These are phyloP conservation scores for Globisporangium mamillatum DNA, from an alignment of 352 stramenopile species.

Conservation along the genomic window DNA sequence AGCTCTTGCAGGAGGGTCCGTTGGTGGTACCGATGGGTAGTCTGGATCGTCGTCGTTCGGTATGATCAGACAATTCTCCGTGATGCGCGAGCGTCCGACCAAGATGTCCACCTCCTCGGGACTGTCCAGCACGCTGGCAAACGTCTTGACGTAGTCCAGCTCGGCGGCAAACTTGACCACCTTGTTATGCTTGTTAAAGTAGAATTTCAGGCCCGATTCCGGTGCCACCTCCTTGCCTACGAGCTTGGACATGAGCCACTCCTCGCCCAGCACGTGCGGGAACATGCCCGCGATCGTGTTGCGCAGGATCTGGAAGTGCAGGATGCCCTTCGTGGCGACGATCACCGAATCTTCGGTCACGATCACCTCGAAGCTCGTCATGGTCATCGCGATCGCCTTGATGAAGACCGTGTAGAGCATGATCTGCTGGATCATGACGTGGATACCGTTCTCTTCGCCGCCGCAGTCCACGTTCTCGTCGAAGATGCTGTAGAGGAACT, in stretches of 20 bases:
- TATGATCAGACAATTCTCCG: slow-evolving; percentile 26
- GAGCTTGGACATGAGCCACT: slow-evolving; percentile 35
- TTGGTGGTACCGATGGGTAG: background rate
- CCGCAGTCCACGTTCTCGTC: slow-evolving; percentile 28
- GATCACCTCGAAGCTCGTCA: slow-evolving; percentile 33
- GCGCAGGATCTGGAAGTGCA: slow-evolving; percentile 43
- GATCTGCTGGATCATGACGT: slow-evolving; percentile 42
- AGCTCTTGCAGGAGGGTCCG: background rate
- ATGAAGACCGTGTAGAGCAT: slow-evolving; percentile 41
- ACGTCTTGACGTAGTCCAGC: slow-evolving; percentile 37
- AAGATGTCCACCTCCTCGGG: slow-evolving; percentile 29
- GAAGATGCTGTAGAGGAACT: slow-evolving; percentile 40
- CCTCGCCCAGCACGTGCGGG: slow-evolving; percentile 39
- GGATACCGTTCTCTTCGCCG: slow-evolving; percentile 22
- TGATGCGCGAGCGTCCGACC: slow-evolving; percentile 31
- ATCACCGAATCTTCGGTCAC: slow-evolving; percentile 32
- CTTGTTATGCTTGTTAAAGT: slow-evolving; percentile 32
- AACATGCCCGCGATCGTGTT: slow-evolving; percentile 47
- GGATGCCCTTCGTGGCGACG: slow-evolving; percentile 25
- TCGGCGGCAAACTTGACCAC: slow-evolving; percentile 30
- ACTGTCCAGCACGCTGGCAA: slow-evolving; percentile 32
- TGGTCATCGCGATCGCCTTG: slow-evolving; percentile 31
- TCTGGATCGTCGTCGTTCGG: background rate
- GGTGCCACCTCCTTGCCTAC: slow-evolving; percentile 35
- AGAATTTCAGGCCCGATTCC: slow-evolving; percentile 27